Conservation (phyloP, 805 yeast genomes). For the Saturnispora besseyi region DNA sequence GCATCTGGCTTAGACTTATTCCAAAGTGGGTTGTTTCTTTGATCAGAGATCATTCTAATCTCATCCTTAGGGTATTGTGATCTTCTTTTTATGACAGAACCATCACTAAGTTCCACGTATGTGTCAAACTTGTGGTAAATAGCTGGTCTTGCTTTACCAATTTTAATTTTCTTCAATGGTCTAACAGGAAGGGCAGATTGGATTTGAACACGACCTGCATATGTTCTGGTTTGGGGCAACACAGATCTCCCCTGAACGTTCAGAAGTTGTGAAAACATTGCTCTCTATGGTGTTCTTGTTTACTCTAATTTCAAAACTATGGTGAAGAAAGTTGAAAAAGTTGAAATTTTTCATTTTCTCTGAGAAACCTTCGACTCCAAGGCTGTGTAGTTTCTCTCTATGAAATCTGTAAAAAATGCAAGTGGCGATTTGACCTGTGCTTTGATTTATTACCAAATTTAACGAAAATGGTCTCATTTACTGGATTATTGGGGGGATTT, state of each 20-base stretch:
- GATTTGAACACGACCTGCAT: conserved; percentile 26
- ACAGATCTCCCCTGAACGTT: neutral
- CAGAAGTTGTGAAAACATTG: neutral
- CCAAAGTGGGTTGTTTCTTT: conserved; percentile 81
- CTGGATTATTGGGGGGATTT: neutral
- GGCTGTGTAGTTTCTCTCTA: neutral
- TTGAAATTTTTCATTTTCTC: neutral
- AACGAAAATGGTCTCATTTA: neutral
- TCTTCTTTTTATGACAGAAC: conserved; percentile 75
- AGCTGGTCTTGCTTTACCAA: conserved; percentile 90
- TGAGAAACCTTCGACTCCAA: neutral
- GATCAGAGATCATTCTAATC: conserved; percentile 77
- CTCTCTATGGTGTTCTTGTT: neutral
- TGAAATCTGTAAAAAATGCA: neutral
- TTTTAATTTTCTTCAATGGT: conserved; percentile 56
- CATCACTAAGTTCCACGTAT: conserved; percentile 85
- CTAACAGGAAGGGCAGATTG: conserved; percentile 32
- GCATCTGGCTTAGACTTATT: conserved; percentile 78
- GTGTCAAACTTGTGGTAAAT: conserved; percentile 87
- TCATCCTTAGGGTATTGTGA: conserved; percentile 87
- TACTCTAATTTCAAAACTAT: neutral
- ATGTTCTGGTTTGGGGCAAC: conserved; percentile 14
- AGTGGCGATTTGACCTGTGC: neutral
- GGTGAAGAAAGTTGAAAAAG: neutral
- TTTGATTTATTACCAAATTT: neutral